Base-by-base conservation (phyloP, 2,329 filamentous ascomycete species). In the Parafenestella ontariensis region DNA sequence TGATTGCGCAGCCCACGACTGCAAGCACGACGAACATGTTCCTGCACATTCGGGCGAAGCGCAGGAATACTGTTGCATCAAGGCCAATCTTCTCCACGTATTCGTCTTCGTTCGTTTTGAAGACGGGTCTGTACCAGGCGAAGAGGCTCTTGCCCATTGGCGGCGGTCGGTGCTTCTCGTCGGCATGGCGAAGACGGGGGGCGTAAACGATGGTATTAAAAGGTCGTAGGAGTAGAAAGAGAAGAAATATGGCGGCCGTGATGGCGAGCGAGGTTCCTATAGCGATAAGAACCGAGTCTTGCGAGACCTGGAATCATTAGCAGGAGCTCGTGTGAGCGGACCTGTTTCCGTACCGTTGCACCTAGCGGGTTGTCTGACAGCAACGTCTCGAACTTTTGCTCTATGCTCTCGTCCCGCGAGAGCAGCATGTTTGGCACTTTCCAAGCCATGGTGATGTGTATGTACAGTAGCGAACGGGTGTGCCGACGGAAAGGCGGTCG, bases 171-270 rank as follows among this genome's bases (percentile, higher is more conserved):
- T 96, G 92, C 76, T 89, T 92, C 64, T 92, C 87, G 74, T 98
- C 94, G 72, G 92, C 90, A 81, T 97, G 89, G 74, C 96, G 96
- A 44, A 96, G 82, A 74, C 96, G 94, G 36, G 95, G 95, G 3
- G 95, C 93, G 78, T 99, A 99, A 43, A 99, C 91, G 65, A 94
- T 85, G 51, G 89, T 89, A 76, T 98, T 94, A 76, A 93, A 92
- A 5, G 95, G 95, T 56, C 95, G 90, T 50, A 98, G 82, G 66
- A 97, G 81, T 59, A 92, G 96, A 82, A 98, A 99, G 61, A 87
- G 78, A 54, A 96, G 73, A 58, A 91, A 88, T 65, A 96, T 88
- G 64, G 87, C 81, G 59, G 84, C 69, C 8, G 92, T 91, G 70
- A 95, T 81, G 50, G 86, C 89, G 40, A 97, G 72, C 3, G 94